Evolutionary conservation across 768 basidiomycete species (phyloP).

Genomic region (Phaeolepiota aurea): DNA sequence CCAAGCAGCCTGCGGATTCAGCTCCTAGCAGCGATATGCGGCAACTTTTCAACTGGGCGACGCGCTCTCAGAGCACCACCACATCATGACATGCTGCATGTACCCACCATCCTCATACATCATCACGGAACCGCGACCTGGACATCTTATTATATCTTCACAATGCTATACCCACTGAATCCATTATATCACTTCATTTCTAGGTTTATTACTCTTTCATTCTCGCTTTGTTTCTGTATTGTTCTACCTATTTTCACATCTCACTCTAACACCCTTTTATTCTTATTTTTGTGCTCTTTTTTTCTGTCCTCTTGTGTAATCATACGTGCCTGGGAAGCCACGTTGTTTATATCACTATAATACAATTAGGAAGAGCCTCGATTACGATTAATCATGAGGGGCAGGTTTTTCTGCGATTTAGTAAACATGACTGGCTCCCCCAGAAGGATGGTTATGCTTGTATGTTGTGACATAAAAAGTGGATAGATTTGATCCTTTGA

Average conservation of each 20-base stretch:
- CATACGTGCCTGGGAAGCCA: no score
- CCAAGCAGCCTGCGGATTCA: conserved; percentile 69
- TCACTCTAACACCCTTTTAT: conserved; percentile 10
- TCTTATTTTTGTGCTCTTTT: conserved; percentile 22
- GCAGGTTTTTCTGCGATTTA: no score
- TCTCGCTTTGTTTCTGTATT: conserved; percentile 7
- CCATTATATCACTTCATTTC: background rate
- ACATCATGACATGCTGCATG: conserved; percentile 14
- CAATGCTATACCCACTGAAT: background rate
- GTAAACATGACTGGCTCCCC: conserved; percentile 10
- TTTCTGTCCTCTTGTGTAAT: conserved; percentile 13
- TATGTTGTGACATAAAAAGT: conserved; percentile 22
- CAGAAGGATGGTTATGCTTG: conserved; percentile 10
- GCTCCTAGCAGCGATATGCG: conserved; percentile 62
- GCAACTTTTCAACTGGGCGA: conserved; percentile 75
- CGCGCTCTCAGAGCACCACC: conserved; percentile 40
- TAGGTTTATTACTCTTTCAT: conserved; percentile 6
- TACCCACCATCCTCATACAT: background rate
- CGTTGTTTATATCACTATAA: background rate
- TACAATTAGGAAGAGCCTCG: background rate
- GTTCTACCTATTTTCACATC: conserved; percentile 8
- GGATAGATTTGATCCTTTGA: conserved; percentile 16
- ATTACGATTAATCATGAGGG: no score
- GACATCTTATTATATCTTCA: background rate
- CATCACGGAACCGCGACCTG: background rate